phyloP scores from a whole-genome alignment of 345 rosid genomes.

The Limnanthes douglasii region DNA sequence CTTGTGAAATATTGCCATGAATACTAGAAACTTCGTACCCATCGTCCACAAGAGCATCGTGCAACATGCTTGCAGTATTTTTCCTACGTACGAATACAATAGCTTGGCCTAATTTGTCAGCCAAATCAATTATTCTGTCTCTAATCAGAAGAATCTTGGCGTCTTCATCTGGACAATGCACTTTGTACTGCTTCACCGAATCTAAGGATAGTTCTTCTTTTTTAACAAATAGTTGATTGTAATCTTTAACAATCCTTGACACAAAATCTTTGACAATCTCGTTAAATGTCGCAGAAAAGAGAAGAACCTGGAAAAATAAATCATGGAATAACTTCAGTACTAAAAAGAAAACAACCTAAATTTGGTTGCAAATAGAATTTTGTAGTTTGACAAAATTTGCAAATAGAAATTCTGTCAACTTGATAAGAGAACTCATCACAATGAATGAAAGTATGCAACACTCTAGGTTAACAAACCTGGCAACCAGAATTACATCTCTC shows the following conservation, averaged over 20 bases:
- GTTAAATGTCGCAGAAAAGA: constrained; percentile 87
- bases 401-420: neutral
- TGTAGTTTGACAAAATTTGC: constrained; percentile 2
- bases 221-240: constrained; percentile 82
- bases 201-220: constrained; percentile 81
- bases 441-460: too few relatives aligned
- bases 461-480: constrained; percentile 49
- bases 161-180: constrained; percentile 59
- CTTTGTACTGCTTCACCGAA: constrained; percentile 87
- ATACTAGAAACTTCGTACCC: constrained; percentile 83
- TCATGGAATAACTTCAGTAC: too few relatives aligned
- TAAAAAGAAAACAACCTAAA: too few relatives aligned
- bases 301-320: constrained; percentile 39
- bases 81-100: constrained; percentile 67
- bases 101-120: constrained; percentile 70
- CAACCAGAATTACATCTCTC: constrained; percentile 29
- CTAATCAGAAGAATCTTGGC: constrained; percentile 59
- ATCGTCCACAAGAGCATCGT: constrained; percentile 39
- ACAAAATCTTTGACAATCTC: constrained; percentile 79
- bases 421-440: neutral
- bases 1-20: constrained; percentile 49
- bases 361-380: too few relatives aligned
- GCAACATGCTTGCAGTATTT: constrained; percentile 44
- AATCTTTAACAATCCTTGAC: constrained; percentile 33
- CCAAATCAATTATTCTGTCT: constrained; percentile 74